Conservation (phyloP, 148 eudicot species). For the Nepenthes gracilis region DNA sequence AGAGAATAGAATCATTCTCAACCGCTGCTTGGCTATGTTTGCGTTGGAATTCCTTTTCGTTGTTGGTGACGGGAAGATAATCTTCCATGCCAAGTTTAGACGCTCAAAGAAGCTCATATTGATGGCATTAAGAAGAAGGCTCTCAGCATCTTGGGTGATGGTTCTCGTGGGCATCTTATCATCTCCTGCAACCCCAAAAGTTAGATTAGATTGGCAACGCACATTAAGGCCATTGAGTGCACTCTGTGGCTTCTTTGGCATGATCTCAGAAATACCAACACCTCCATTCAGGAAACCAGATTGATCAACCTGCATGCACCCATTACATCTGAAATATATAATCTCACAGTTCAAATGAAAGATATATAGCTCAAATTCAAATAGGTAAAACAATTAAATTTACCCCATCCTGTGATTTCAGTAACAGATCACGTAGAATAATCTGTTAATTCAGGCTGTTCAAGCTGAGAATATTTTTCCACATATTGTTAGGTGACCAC, state of each 20-base stretch:
- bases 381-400: neutral
- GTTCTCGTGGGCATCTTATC: slow-evolving; percentile 39
- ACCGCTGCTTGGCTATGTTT: slow-evolving; percentile 80
- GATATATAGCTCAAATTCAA: neutral
- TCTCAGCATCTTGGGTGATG: slow-evolving; percentile 58
- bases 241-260: slow-evolving; percentile 25
- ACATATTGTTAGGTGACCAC: too few relatives aligned
- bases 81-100: slow-evolving; percentile 85
- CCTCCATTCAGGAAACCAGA: slow-evolving; percentile 38
- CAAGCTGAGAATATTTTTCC: too few relatives aligned
- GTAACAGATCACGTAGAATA: too few relatives aligned
- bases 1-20: slow-evolving; percentile 92
- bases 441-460: too few relatives aligned
- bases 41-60: slow-evolving; percentile 56
- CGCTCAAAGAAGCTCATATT: slow-evolving; percentile 84
- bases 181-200: slow-evolving; percentile 41
- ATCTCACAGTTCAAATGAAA: neutral
- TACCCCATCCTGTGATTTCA: neutral
- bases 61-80: slow-evolving; percentile 63
- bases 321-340: too few relatives aligned
- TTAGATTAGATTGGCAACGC: slow-evolving; percentile 49
- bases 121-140: slow-evolving; percentile 60
- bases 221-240: slow-evolving; percentile 18
- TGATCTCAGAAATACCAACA: slow-evolving; percentile 20
- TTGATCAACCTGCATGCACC: slow-evolving; percentile 43